phyloP scores from a whole-genome alignment of 306 rosid genomes.

The Vicia villosa region DNA sequence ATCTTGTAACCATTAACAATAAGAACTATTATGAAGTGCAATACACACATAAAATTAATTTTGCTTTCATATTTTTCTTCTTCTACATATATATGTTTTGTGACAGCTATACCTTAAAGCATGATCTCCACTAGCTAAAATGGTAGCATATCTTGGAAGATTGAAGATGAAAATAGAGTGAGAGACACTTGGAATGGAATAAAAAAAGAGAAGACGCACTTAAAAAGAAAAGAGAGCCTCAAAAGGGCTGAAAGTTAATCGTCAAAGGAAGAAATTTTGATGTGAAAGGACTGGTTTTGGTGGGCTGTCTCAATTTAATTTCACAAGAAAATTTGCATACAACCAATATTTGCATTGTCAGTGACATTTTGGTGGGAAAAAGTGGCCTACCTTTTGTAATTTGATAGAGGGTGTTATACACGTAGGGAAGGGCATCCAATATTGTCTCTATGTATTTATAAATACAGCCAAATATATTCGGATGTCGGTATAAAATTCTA shows the following conservation, averaged over 20 bases:
- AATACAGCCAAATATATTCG: background rate
- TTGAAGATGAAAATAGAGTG: slow-evolving; percentile 34
- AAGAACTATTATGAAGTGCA: no score
- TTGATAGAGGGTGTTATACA: slow-evolving; percentile 35
- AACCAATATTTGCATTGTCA: slow-evolving; percentile 52
- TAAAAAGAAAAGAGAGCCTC: slow-evolving; percentile 50
- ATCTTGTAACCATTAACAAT: no score
- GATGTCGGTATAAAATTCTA: background rate
- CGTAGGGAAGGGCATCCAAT: slow-evolving; percentile 29
- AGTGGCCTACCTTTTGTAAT: slow-evolving; percentile 53
- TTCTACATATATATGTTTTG: no score
- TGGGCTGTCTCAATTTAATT: slow-evolving; percentile 50
- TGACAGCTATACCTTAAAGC: background rate
- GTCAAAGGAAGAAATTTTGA: slow-evolving; percentile 56
- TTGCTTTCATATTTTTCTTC: no score
- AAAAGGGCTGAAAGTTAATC: slow-evolving; percentile 88
- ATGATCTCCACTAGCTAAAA: slow-evolving; percentile 43
- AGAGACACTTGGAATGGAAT: slow-evolving; percentile 39
- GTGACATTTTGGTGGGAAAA: slow-evolving; percentile 48
- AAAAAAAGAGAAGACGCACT: slow-evolving; percentile 51
- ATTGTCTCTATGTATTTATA: slow-evolving; percentile 34
- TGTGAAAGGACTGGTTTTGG: slow-evolving; percentile 63
- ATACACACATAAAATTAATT: no score
- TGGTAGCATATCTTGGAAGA: slow-evolving; percentile 13
- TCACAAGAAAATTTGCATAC: slow-evolving; percentile 40